Evolutionary conservation across 164 flowering plant genomes (phyloP).

Genomic region (Stephania cephalantha): DNA sequence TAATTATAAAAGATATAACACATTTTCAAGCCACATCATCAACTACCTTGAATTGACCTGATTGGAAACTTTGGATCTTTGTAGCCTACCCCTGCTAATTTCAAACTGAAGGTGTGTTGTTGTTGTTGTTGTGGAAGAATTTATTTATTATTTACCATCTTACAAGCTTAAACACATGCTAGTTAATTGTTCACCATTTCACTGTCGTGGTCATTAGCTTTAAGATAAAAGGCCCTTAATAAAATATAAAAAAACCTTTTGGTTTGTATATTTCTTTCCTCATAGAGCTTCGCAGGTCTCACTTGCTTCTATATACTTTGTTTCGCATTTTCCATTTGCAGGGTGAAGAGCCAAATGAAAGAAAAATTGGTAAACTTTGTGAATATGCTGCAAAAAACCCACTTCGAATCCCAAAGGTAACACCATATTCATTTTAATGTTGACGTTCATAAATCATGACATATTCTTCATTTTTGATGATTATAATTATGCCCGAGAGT

Average conservation of each 20-base stretch:
- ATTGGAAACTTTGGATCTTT: no score
- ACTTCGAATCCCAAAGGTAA: conserved; percentile 91
- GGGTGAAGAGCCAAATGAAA: conserved; percentile 93
- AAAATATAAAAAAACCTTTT: background rate
- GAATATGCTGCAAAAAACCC: conserved; percentile 95
- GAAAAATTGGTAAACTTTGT: conserved; percentile 87
- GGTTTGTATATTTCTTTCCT: background rate
- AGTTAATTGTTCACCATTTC: background rate
- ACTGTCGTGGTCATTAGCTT: background rate
- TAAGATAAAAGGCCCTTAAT: no score
- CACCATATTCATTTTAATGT: background rate
- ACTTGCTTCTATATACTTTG: background rate
- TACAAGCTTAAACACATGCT: background rate
- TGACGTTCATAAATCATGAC: background rate
- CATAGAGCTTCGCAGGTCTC: background rate
- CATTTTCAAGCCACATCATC: no score
- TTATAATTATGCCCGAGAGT: background rate
- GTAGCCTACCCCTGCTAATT: no score
- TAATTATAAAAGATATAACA: no score
- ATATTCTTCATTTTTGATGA: background rate
- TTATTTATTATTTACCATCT: background rate
- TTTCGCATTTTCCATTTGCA: conserved; percentile 20
- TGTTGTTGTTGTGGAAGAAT: background rate
- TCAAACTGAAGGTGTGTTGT: background rate
- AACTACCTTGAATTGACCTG: no score